Evolutionary conservation across 176 grass and related monocot genomes (phyloP).

Genomic region (Pharus latifolius): DNA sequence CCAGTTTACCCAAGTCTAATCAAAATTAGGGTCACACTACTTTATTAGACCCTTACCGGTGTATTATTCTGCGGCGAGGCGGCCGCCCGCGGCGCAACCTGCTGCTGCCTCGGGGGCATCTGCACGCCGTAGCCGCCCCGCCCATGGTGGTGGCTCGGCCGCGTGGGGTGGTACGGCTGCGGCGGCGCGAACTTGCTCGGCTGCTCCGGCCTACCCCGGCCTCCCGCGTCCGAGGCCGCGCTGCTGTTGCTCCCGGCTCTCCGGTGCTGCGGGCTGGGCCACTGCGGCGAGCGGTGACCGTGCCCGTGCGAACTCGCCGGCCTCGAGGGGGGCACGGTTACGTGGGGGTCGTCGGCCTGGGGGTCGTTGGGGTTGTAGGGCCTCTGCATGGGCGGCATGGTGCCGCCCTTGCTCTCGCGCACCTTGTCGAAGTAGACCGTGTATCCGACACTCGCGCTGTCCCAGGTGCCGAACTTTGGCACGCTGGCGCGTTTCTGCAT

Average conservation of each 20-base stretch:
- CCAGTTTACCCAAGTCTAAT: no score
- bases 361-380: conserved; percentile 47
- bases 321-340: neutral
- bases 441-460: conserved; percentile 56
- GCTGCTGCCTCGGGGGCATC: neutral
- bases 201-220: neutral
- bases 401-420: conserved; percentile 45
- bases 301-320: neutral
- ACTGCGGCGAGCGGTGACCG: neutral
- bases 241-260: conserved; percentile 15
- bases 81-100: conserved; percentile 7
- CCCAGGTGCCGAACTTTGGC: conserved; percentile 75
- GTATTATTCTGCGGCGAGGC: conserved; percentile 16
- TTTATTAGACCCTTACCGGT: conserved; percentile 3
- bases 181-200: conserved; percentile 51
- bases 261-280: neutral
- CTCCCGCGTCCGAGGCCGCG: conserved; percentile 1
- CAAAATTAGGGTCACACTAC: no score
- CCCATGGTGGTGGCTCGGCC: neutral
- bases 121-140: neutral
- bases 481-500: conserved; percentile 45
- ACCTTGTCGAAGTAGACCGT: conserved; percentile 63
- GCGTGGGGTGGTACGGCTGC: conserved; percentile 14
- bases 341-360: neutral
- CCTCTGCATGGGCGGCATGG: conserved; percentile 27